Evolutionary conservation across 2,329 filamentous ascomycete species (phyloP).

Genomic region (Ophiostoma sp.): DNA sequence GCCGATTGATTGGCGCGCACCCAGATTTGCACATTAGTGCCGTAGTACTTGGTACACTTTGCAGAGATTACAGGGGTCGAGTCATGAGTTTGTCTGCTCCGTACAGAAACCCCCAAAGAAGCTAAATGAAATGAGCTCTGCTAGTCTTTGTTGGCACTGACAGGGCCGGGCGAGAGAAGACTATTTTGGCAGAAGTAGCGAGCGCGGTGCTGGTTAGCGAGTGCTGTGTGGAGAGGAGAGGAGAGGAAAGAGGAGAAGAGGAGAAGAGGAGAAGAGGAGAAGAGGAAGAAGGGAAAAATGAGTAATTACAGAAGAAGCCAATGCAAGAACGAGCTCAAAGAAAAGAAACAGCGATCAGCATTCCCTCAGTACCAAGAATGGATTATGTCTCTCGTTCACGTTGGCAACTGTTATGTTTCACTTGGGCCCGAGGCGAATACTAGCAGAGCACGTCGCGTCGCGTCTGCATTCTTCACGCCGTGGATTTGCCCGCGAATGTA

Average conservation of each 20-base stretch:
- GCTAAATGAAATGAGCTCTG: not conserved
- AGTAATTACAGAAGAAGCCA: too few species aligned
- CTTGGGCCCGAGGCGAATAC: not conserved
- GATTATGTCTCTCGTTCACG: not conserved
- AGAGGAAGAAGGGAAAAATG: too few species aligned
- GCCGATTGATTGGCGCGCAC: not conserved
- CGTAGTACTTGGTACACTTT: too few species aligned
- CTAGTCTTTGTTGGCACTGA: not conserved
- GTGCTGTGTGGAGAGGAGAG: too few species aligned
- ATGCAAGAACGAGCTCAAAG: too few species aligned
- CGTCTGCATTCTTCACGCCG: slow-evolving; percentile 8
- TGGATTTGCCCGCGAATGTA: too few species aligned
- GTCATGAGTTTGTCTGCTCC: not conserved
- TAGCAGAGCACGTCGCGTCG: not conserved
- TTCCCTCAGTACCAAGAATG: too few species aligned
- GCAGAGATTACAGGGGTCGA: not conserved
- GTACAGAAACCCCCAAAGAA: too few species aligned
- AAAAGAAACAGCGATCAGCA: too few species aligned
- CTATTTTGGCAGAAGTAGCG: not conserved
- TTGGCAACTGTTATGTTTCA: not conserved
- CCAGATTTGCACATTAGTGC: not conserved
- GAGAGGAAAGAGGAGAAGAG: too few species aligned
- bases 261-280: too few species aligned
- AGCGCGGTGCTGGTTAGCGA: too few species aligned
- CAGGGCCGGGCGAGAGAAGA: not conserved